These are phyloP conservation scores for Actinomortierella wolfii DNA, from an alignment of 371 early-diverging fungal species.

Conservation along the genomic window DNA sequence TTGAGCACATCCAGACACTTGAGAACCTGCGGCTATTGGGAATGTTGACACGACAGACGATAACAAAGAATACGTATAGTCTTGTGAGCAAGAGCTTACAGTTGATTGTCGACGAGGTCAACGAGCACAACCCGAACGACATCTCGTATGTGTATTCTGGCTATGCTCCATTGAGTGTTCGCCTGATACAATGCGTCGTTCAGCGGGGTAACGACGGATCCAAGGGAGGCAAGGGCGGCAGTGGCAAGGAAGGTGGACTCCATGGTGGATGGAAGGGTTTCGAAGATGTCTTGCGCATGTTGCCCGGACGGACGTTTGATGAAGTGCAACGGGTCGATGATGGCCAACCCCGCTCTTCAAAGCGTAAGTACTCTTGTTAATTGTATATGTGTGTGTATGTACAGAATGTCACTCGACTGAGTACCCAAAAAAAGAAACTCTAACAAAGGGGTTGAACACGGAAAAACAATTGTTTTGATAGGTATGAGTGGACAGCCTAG, in stretches of 20 bases:
- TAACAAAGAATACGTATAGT: conserved; percentile 55
- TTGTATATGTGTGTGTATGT: background rate
- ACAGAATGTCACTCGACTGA: no score
- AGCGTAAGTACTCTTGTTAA: conserved; percentile 47
- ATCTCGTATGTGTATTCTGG: conserved; percentile 94
- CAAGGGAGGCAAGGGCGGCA: conserved; percentile 32
- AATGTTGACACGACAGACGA: conserved; percentile 61
- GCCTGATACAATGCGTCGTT: conserved; percentile 84
- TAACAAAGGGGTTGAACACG: background rate
- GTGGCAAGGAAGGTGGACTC: conserved; percentile 20
- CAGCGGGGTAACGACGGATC: conserved; percentile 30
- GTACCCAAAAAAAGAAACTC: no score
- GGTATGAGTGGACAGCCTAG: conserved; percentile 59
- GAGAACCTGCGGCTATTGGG: conserved; percentile 73
- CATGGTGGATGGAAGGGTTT: conserved; percentile 82
- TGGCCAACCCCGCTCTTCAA: conserved; percentile 51
- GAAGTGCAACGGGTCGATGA: conserved; percentile 71
- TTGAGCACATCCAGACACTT: conserved; percentile 84
- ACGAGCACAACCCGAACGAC: conserved; percentile 86
- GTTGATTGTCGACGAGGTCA: conserved; percentile 86
- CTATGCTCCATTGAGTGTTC: conserved; percentile 88
- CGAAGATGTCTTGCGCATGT: conserved; percentile 78
- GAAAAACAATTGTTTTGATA: no score
- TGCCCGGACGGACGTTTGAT: conserved; percentile 84
- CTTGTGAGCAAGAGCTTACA: conserved; percentile 72